Evolutionary conservation across 129 eudicot species (phyloP).

Genomic region (Mikania micrantha): DNA sequence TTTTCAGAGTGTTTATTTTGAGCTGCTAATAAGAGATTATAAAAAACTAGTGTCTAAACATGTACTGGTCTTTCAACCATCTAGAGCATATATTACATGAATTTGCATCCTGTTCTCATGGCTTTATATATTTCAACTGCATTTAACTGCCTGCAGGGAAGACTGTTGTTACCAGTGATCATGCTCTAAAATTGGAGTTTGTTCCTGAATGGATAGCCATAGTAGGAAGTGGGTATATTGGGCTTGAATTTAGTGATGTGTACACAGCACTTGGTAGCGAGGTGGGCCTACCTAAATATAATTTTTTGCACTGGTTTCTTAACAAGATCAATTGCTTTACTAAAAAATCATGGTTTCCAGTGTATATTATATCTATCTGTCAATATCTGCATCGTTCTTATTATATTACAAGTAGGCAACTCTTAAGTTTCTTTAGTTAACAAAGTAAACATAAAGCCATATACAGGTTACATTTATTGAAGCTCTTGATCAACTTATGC

Average conservation of each 20-base stretch:
- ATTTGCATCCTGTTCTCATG: conserved; percentile 1
- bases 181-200: conserved; percentile 74
- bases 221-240: conserved; percentile 77
- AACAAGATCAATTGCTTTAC: neutral
- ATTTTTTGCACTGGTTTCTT: neutral
- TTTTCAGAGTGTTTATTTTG: neutral
- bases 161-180: conserved; percentile 90
- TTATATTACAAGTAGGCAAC: neutral
- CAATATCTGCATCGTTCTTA: neutral
- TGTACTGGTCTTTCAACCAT: neutral
- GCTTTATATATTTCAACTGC: neutral
- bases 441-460: conserved; percentile 1
- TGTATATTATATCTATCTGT: neutral
- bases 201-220: conserved; percentile 78
- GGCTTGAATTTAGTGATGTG: conserved; percentile 93
- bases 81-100: conserved; percentile 2
- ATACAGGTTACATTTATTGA: conserved; percentile 85
- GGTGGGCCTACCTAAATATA: conserved; percentile 35
- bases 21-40: neutral
- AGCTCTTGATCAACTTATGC: conserved; percentile 97
- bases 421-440: conserved; percentile 1
- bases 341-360: neutral
- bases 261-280: conserved; percentile 98
- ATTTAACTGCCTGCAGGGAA: conserved; percentile 45
- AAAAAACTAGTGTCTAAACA: neutral